These are phyloP conservation scores for Vaccinium corymbosum DNA, from an alignment of 148 eudicot species.

Conservation along the genomic window DNA sequence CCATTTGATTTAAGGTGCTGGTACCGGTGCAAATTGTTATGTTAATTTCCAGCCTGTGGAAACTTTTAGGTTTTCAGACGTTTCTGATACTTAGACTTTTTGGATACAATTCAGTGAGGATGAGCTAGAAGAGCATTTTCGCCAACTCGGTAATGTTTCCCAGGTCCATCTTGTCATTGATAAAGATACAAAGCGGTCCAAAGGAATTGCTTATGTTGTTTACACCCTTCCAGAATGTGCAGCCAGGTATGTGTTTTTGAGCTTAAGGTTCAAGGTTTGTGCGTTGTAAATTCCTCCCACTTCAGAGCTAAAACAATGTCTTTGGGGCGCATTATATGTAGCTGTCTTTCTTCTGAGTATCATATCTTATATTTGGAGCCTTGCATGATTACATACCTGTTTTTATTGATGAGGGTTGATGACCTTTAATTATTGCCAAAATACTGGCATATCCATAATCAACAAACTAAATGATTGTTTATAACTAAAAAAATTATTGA, in stretches of 20 bases:
- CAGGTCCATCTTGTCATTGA: conserved; percentile 87
- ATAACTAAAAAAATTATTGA: neutral
- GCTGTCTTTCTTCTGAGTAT: neutral
- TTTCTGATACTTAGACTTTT: conserved; percentile 7
- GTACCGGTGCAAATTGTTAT: neutral
- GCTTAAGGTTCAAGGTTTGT: neutral
- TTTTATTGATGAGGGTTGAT: neutral
- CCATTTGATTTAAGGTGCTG: conserved; percentile 11
- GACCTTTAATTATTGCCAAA: conserved; percentile 1
- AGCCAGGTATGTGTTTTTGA: conserved; percentile 45
- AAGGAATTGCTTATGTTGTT: conserved; percentile 72
- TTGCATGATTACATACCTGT: neutral
- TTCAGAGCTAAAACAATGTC: neutral
- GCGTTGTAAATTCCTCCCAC: neutral
- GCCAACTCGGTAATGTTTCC: conserved; percentile 57
- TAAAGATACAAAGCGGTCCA: conserved; percentile 81
- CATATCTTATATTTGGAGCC: neutral
- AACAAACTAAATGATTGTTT: neutral
- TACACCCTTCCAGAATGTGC: conserved; percentile 73
- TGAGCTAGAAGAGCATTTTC: conserved; percentile 71
- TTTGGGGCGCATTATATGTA: neutral
- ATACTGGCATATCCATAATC: neutral
- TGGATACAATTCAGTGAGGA: conserved; percentile 60
- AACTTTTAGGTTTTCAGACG: neutral
- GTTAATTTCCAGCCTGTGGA: neutral